These are phyloP conservation scores for Naganishia sp. DNA, from an alignment of 1,284 basidiomycete species.

Conservation along the genomic window DNA sequence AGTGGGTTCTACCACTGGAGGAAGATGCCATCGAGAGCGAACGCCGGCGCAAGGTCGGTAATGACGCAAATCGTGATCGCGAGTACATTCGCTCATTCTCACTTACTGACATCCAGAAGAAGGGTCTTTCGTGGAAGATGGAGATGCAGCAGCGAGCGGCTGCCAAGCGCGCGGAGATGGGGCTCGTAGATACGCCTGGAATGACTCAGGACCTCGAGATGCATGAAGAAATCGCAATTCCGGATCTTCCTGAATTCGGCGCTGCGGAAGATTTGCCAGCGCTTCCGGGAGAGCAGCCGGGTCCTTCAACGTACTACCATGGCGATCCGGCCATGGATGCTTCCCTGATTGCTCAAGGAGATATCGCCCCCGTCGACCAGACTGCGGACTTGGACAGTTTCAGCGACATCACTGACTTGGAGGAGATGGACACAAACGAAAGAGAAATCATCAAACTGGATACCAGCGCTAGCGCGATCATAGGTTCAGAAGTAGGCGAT, in stretches of 20 bases:
- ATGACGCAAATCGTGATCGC: neutral
- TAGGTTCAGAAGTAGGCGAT: slow-evolving; percentile 24
- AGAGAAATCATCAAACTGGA: slow-evolving; percentile 28
- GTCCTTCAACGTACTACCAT: slow-evolving; percentile 8
- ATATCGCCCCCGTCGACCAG: slow-evolving; percentile 10
- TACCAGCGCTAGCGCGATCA: slow-evolving; percentile 2
- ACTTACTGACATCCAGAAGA: slow-evolving; percentile 13
- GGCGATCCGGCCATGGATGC: neutral
- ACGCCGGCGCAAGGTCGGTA: slow-evolving; percentile 25
- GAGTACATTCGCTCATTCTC: slow-evolving; percentile 2
- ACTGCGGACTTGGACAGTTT: slow-evolving; percentile 28
- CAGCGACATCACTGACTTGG: slow-evolving; percentile 31
- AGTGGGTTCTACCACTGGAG: slow-evolving; percentile 32
- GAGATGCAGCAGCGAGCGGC: slow-evolving; percentile 28
- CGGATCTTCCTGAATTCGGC: slow-evolving; percentile 23
- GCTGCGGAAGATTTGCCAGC: slow-evolving; percentile 22
- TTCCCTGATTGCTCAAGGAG: slow-evolving; percentile 12
- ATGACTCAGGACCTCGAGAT: slow-evolving; percentile 10
- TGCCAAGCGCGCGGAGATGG: slow-evolving; percentile 18
- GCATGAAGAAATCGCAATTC: slow-evolving; percentile 22
- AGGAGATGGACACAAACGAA: slow-evolving; percentile 33
- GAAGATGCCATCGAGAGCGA: slow-evolving; percentile 30
- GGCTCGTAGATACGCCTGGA: slow-evolving; percentile 6
- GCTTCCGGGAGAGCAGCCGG: slow-evolving; percentile 18
- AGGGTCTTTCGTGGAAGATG: slow-evolving; percentile 23